Conservation (phyloP, 2,329 filamentous ascomycete genomes). For the Ophioceras dolichostomum region DNA sequence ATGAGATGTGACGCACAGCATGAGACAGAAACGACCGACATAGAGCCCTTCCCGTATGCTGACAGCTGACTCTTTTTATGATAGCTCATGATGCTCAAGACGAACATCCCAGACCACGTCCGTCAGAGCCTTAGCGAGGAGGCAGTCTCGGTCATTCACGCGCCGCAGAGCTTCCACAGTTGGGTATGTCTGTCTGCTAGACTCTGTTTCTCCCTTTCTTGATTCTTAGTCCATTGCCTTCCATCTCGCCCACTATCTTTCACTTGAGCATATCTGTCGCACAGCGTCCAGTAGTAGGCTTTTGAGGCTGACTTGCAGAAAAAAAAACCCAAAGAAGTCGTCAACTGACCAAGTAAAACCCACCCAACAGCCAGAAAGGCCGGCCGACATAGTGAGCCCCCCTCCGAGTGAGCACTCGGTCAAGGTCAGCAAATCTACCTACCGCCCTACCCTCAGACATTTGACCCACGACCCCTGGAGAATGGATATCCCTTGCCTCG, state of each 20-base stretch:
- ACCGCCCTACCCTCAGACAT: too few relatives aligned
- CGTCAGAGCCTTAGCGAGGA: conserved; percentile 57
- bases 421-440: too few relatives aligned
- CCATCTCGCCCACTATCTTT: not conserved
- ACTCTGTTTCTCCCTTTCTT: not conserved
- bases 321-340: too few relatives aligned
- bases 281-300: not conserved
- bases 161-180: conserved; percentile 66
- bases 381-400: conserved; percentile 22
- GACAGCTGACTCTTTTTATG: too few relatives aligned
- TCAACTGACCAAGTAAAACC: conserved; percentile 6
- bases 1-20: not conserved
- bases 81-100: conserved; percentile 40
- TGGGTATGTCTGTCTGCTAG: conserved; percentile 45
- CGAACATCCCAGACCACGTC: conserved; percentile 43
- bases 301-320: not conserved
- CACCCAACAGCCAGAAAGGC: conserved; percentile 10
- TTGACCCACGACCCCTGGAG: too few relatives aligned
- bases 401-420: conserved; percentile 20
- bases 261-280: not conserved
- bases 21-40: too few relatives aligned
- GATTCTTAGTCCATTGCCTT: not conserved
- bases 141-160: conserved; percentile 83
- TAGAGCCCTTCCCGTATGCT: too few relatives aligned
- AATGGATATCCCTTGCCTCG: too few relatives aligned